Evolutionary conservation across 208 protist species (phyloP), one percentile per base, ranked within the genome.

Genomic region (Trichomonas vaginalis): DNA sequence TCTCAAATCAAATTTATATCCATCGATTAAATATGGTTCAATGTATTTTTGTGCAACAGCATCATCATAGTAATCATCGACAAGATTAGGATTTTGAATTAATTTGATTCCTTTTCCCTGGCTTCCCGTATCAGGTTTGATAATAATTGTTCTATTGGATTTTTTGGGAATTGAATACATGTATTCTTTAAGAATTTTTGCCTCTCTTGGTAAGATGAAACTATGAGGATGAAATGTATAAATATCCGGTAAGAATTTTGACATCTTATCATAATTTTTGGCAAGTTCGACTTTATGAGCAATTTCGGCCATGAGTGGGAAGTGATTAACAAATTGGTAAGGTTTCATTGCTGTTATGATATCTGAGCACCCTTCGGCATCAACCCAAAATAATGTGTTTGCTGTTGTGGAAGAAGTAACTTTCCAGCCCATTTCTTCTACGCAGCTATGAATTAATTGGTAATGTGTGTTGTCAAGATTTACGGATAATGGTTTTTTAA

Each of bases 1-100:
- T 47, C 95, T 37, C n/a, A 96, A 62, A 86, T 96, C 95, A 40
- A 96, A 96, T 62, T 96, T 96, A 39, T 95, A 79, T 70, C 95
- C 80, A 96, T 96, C 86, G 17, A 96, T 40, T 70, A 96, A 51
- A 88, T 86, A 96, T 14, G 95, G 95, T 14, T 6, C 21, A n/a
- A 96, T 56, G n/a, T 96, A 96, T 51, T 70, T 21, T 46, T 96
- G 95, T 3, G 87, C 88, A 32, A 96, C 95, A 40, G 88, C 49
- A 95, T 46, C 6, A 45, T 56, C 49, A 47, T 45, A 61, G 9
- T 95, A 46, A 37, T 56, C 48, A 56, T 83, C 79, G 37, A 90
- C 15, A 27, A n/a, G 56, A 70, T 70, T 70, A n/a, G 56, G 56
- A 39, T 80, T 46, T 61, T 61, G 45, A 27, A 95, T 88, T 70